Evolutionary conservation across 2,329 filamentous ascomycete genomes (phyloP).

Genomic region (Teratosphaeria nubilosa): DNA sequence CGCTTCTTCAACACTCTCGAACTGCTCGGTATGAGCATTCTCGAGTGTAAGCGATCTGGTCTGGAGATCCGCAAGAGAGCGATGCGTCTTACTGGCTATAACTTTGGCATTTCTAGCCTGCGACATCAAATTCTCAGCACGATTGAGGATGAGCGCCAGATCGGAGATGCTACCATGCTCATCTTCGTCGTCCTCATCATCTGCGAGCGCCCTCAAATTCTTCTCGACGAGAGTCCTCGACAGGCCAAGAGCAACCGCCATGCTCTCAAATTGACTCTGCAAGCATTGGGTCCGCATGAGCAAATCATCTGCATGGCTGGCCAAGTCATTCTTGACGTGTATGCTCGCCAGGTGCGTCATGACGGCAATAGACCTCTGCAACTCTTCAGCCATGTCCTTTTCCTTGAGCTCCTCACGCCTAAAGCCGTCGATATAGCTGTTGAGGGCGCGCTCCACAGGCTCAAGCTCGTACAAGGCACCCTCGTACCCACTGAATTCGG

Average conservation of each 20-base stretch:
- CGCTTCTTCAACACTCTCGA: conserved; percentile 58
- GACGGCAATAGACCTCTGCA: conserved; percentile 72
- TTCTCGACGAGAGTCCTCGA: conserved; percentile 57
- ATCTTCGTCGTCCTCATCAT: conserved; percentile 46
- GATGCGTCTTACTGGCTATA: conserved; percentile 65
- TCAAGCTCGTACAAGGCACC: conserved; percentile 78
- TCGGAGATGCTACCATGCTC: conserved; percentile 44
- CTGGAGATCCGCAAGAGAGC: conserved; percentile 67
- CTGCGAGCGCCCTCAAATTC: conserved; percentile 43
- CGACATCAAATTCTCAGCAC: conserved; percentile 60
- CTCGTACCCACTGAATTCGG: conserved; percentile 69
- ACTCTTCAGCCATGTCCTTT: conserved; percentile 67
- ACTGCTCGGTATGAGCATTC: conserved; percentile 55
- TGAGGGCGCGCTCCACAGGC: conserved; percentile 80
- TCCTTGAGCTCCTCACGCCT: conserved; percentile 79
- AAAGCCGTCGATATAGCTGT: conserved; percentile 76
- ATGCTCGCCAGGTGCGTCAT: conserved; percentile 79
- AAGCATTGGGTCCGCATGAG: conserved; percentile 67
- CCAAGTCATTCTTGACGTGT: conserved; percentile 59
- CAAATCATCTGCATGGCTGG: conserved; percentile 67
- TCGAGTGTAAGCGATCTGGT: conserved; percentile 63
- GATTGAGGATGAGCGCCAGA: conserved; percentile 53
- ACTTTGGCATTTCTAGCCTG: conserved; percentile 78
- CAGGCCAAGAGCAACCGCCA: conserved; percentile 56
- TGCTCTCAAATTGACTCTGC: conserved; percentile 72